A percentile compares a stretch with the other conserved stretches of the same genome.
These are phyloP conservation scores for Striga asiatica DNA, from an alignment of 257 asterid species.

Conservation along the genomic window DNA sequence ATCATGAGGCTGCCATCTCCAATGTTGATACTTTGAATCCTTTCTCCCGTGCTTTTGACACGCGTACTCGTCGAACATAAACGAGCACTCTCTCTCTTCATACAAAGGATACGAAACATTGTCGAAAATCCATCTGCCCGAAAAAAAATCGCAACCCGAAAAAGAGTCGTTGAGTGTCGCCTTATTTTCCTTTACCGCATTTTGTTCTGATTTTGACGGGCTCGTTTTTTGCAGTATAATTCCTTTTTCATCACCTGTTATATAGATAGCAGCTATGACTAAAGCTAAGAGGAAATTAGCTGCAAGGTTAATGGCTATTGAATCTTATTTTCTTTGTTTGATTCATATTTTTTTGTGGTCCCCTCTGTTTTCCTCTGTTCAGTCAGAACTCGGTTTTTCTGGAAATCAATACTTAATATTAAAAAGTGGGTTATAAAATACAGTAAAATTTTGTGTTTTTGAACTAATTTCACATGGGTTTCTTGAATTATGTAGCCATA, in stretches of 20 bases:
- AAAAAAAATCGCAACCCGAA: slow-evolving; percentile 6
- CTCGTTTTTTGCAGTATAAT: not conserved
- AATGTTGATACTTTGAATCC: slow-evolving; percentile 39
- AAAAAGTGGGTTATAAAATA: not conserved
- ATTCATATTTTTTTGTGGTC: not conserved
- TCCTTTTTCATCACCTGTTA: not conserved
- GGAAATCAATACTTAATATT: not conserved
- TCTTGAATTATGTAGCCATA: not conserved
- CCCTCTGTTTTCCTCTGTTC: too few species aligned
- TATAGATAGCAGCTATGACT: not conserved
- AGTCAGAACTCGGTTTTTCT: not conserved
- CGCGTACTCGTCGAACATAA: slow-evolving; percentile 40
- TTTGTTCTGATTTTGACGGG: too few species aligned
- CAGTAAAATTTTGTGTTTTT: not conserved
- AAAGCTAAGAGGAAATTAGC: not conserved
- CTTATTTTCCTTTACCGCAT: not conserved
- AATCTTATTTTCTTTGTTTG: not conserved
- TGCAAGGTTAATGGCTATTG: not conserved
- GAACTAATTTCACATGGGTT: not conserved
- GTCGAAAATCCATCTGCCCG: slow-evolving; percentile 11
- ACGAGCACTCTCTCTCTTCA: slow-evolving; percentile 31
- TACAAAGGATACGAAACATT: slow-evolving; percentile 28
- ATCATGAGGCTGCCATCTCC: slow-evolving; percentile 63
- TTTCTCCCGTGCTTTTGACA: slow-evolving; percentile 46
- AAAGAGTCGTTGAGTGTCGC: not conserved